A percentile compares a stretch with the other conserved stretches of the same genome.
Evolutionary conservation across 352 stramenopile species (phyloP).

Genomic region (Phytophthora rubi): DNA sequence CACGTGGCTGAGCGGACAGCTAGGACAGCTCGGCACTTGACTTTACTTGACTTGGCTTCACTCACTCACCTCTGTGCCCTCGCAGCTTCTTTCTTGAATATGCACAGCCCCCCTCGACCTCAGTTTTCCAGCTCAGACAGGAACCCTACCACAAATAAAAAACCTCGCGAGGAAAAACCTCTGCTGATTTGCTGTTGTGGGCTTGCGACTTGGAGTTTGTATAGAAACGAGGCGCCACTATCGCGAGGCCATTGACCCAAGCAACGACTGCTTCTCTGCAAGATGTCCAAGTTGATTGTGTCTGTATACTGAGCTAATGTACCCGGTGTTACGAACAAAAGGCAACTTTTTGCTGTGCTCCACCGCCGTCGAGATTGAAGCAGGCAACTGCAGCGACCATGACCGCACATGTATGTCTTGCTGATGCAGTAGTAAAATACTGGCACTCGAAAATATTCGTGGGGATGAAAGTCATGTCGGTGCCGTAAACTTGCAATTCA

Average conservation of each 20-base stretch:
- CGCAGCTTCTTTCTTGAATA: slow-evolving; percentile 39
- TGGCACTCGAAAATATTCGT: neutral
- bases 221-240: slow-evolving; percentile 11
- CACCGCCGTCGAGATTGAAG: neutral
- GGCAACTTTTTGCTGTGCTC: neutral
- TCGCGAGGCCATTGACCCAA: neutral
- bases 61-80: slow-evolving; percentile 34
- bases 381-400: neutral
- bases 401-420: neutral
- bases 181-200: slow-evolving; percentile 32
- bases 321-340: neutral
- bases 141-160: slow-evolving; percentile 32
- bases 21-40: neutral
- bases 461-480: neutral
- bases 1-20: neutral
- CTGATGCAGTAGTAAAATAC: neutral
- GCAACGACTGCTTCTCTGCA: neutral
- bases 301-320: neutral
- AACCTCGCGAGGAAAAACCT: slow-evolving; percentile 31
- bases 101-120: slow-evolving; percentile 29
- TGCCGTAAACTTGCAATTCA: neutral
- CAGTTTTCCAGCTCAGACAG: neutral
- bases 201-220: slow-evolving; percentile 13
- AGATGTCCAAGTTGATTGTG: neutral
- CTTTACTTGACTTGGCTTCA: neutral